Conservation (phyloP, 2,329 filamentous ascomycete genomes). For the Emmonsiellopsis sp. region DNA sequence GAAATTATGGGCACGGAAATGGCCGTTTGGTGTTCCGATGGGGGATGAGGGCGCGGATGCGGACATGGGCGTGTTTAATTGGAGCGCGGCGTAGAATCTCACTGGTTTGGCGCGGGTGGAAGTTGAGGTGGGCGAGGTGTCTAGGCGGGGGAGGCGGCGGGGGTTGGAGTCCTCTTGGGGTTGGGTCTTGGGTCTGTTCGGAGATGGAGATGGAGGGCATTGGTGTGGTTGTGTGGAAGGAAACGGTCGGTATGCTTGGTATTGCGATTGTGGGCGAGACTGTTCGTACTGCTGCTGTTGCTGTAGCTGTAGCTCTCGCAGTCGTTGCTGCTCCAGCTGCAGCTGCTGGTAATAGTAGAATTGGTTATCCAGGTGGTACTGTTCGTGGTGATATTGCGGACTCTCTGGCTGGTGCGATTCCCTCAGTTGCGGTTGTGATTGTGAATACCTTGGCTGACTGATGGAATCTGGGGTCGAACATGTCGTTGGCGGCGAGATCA, state of each 20-base stretch:
- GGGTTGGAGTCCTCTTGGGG: not conserved
- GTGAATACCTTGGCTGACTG: not conserved
- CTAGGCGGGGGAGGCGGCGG: not conserved
- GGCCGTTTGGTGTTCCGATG: not conserved
- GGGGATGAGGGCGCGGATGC: not conserved
- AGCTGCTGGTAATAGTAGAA: not conserved
- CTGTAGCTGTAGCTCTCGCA: too few species aligned
- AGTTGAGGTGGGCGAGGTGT: not conserved
- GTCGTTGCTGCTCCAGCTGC: not conserved
- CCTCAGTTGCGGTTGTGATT: not conserved
- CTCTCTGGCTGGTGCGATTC: not conserved
- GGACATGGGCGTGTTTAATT: not conserved
- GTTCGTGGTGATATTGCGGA: not conserved
- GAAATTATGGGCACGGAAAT: not conserved
- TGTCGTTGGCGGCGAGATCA: not conserved
- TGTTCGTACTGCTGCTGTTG: not conserved
- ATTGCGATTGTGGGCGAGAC: not conserved
- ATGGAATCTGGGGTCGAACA: not conserved
- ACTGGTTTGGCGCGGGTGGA: not conserved
- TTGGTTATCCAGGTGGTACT: not conserved
- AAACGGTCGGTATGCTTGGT: not conserved
- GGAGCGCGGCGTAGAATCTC: not conserved
- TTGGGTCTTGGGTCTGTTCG: not conserved
- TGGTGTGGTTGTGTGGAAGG: not conserved
- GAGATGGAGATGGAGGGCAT: not conserved